A percentile compares a stretch with the other conserved stretches of the same genome.
These are phyloP conservation scores for Hevea brasiliensis DNA, from an alignment of 345 rosid species.

Conservation along the genomic window DNA sequence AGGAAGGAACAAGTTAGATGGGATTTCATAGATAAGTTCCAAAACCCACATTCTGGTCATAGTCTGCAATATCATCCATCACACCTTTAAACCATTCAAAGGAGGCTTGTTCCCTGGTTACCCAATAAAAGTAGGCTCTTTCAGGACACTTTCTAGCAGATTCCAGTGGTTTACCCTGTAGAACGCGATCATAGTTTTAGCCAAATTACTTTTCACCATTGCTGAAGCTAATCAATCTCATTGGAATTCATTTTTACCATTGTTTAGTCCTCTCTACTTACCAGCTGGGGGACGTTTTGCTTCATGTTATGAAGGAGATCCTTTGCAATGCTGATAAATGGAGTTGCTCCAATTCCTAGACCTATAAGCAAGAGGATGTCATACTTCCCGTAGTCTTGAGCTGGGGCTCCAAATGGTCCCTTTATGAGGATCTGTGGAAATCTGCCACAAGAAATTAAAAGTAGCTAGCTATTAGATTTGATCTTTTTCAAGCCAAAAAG, in stretches of 20 bases:
- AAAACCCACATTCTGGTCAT: slow-evolving; percentile 52
- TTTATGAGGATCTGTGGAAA: slow-evolving; percentile 70
- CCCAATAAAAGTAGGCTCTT: slow-evolving; percentile 97
- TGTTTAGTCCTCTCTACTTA: neutral
- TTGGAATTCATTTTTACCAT: too few species aligned
- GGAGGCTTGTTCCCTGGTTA: slow-evolving; percentile 90
- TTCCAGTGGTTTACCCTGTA: slow-evolving; percentile 12
- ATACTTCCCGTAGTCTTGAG: slow-evolving; percentile 71
- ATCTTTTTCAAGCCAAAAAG: too few species aligned
- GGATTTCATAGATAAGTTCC: neutral
- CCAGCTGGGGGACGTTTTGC: slow-evolving; percentile 27
- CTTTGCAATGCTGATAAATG: slow-evolving; percentile 85
- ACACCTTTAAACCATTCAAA: slow-evolving; percentile 99
- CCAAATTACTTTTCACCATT: neutral
- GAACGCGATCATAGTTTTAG: neutral
- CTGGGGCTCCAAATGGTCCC: slow-evolving; percentile 98
- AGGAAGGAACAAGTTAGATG: neutral
- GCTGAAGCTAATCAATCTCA: too few species aligned
- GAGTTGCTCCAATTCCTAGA: slow-evolving; percentile 96
- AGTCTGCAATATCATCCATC: slow-evolving; percentile 93
- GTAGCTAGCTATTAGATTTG: too few species aligned
- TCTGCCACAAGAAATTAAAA: slow-evolving; percentile 32
- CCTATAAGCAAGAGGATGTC: slow-evolving; percentile 85
- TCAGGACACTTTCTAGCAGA: slow-evolving; percentile 51
- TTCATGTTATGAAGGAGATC: slow-evolving; percentile 74